A percentile compares a stretch with the other conserved stretches of the same genome.
Evolutionary conservation across 495 filamentous ascomycete genomes (phyloP).

Genomic region (Penicillium coprophilum): DNA sequence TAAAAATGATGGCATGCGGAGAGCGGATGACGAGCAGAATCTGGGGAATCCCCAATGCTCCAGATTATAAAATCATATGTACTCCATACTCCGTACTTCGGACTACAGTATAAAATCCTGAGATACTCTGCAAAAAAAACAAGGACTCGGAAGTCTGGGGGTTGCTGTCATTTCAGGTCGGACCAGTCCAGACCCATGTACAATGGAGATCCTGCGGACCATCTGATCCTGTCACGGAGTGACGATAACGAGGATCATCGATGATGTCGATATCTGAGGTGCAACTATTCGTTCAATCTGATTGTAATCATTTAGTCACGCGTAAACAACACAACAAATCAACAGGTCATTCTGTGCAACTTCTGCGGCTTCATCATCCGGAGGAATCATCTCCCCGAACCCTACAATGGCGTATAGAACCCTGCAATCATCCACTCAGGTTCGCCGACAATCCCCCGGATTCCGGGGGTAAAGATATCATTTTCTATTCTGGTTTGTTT

Average conservation of each 20-base stretch:
- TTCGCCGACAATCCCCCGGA: conserved; percentile 17
- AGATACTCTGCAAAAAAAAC: neutral
- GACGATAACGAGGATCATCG: conserved; percentile 28
- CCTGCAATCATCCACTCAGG: conserved; percentile 7
- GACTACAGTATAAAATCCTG: neutral
- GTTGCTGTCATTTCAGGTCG: neutral
- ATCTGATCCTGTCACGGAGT: conserved; percentile 12
- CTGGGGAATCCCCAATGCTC: neutral
- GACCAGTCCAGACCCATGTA: conserved; percentile 7
- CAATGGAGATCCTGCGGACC: neutral
- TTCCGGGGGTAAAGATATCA: neutral
- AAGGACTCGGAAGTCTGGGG: neutral
- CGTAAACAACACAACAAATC: conserved; percentile 8
- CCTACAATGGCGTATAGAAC: neutral
- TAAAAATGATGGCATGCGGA: conserved; percentile 18
- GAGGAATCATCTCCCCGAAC: neutral
- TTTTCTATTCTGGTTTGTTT: neutral
- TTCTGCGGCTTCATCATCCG: conserved; percentile 2
- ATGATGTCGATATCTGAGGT: conserved; percentile 31
- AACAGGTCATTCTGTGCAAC: conserved; percentile 19
- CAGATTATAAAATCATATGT: neutral
- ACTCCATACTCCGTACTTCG: neutral
- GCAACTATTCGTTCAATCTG: conserved; percentile 4
- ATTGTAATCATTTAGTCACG: conserved; percentile 30
- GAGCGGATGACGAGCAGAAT: conserved; percentile 13